Conservation (phyloP, 495 filamentous ascomycete genomes). For the Penicillium ochrochloron region DNA sequence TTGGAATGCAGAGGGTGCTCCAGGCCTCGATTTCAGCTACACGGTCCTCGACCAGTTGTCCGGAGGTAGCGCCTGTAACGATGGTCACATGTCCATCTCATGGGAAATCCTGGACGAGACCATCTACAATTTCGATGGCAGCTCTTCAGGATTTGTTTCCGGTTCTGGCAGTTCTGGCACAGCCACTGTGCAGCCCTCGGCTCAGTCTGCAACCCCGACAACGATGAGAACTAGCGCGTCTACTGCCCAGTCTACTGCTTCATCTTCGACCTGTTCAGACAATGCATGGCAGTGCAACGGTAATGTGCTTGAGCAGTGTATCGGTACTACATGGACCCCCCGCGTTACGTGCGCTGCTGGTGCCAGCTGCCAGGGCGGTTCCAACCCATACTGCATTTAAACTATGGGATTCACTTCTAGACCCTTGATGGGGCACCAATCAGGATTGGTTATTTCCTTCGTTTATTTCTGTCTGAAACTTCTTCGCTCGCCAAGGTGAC, state of each 20-base stretch:
- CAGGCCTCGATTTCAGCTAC: slow-evolving; percentile 24
- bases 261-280: neutral
- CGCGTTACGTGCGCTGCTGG: slow-evolving; percentile 7
- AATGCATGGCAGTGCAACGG: slow-evolving; percentile 12
- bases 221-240: neutral
- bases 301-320: slow-evolving; percentile 11
- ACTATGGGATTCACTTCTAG: neutral
- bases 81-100: slow-evolving; percentile 19
- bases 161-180: neutral
- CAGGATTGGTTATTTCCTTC: neutral
- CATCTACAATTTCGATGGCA: slow-evolving; percentile 20
- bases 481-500: neutral
- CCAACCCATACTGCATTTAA: slow-evolving; percentile 1
- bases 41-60: slow-evolving; percentile 19
- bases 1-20: slow-evolving; percentile 21
- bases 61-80: slow-evolving; percentile 17
- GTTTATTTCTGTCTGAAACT: neutral
- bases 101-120: slow-evolving; percentile 27
- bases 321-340: slow-evolving; percentile 7
- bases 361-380: slow-evolving; percentile 9
- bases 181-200: neutral
- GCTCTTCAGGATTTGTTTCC: slow-evolving; percentile 2
- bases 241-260: neutral
- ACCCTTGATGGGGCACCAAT: slow-evolving; percentile 2
- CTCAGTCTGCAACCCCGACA: slow-evolving; percentile 1